Evolutionary conservation across 805 yeast genomes (phyloP), one percentile per base, ranked within the genome.

Genomic region (Lachancea quebecensis): DNA sequence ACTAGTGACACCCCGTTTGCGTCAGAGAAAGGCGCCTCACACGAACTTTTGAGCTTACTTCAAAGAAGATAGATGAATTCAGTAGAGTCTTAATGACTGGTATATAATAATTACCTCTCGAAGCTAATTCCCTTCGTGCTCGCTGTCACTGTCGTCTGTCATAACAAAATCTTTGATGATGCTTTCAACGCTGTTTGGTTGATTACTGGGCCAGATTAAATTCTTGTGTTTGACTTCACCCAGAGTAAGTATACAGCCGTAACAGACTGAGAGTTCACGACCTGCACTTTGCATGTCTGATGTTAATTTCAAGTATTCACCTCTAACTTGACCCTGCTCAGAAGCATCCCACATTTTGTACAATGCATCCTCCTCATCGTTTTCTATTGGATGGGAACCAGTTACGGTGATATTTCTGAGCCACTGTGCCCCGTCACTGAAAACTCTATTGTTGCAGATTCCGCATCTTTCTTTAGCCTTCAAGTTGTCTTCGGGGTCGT

Each of bases 171-270:
- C 81, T 35, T 74, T 64, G 11, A 81, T 47, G 0, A 77, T 61
- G 10, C 65, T 64, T 15, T 69, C 53, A 47, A 66, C 58, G 15
- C 66, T 64, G 9, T 47, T 44, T 5, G 66, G 58, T 2, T 61
- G 56, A 38, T 59, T 51, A 2, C 45, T 50, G 21, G 73, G 60
- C 73, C 74, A 56, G 58, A 70, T 66, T 60, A 79, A 34, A 44
- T 60, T 48, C 56, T 65, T 47, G 48, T 63, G 31, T 38, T 58
- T 47, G 40, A 69, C 46, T 50, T 72, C 78, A 4, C 78, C 76
- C 44, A 85, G 56, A 10, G 80, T 77, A 1, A 82, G 82, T 31
- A 79, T 71, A 58, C 95, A 86, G 2, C 93, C 95, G 55, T 84
- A 86, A 58, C 95, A 86, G 8, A 83, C 54, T n/a, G 66, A 45